phyloP scores from a whole-genome alignment of 441 rosid species.

The Corymbia citriodora region DNA sequence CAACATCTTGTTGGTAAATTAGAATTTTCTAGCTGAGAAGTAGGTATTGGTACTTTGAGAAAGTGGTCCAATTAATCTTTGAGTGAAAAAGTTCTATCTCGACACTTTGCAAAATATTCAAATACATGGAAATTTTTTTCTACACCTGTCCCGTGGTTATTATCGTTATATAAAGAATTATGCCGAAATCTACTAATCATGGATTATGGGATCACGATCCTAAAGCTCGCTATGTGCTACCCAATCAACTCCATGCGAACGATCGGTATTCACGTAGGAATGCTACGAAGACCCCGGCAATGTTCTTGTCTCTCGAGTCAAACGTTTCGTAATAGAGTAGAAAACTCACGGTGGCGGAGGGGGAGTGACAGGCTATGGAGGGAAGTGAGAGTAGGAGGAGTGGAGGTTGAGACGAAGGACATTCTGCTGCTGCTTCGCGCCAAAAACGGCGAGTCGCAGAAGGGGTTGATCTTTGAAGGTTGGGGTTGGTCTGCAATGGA shows the following conservation, averaged over 20 bases:
- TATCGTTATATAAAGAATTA: neutral
- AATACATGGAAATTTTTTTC: neutral
- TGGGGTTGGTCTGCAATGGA: too few species aligned
- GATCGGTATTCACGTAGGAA: neutral
- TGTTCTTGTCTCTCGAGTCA: neutral
- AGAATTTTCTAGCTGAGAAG: accelerated
- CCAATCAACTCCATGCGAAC: neutral
- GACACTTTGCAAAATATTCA: neutral
- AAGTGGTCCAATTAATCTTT: neutral
- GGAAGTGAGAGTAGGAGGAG: too few species aligned
- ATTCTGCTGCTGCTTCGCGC: too few species aligned
- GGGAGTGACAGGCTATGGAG: too few species aligned
- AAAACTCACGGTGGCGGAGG: neutral
- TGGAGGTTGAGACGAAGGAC: too few species aligned
- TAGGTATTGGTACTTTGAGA: neutral
- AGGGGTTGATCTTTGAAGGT: too few species aligned
- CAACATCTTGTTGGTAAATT: neutral
- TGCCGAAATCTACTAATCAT: neutral
- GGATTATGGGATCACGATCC: neutral
- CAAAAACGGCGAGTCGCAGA: too few species aligned
- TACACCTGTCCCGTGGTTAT: neutral
- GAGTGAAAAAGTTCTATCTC: neutral
- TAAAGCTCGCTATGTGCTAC: neutral
- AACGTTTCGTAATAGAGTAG: neutral
- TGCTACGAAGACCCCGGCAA: neutral